These are phyloP conservation scores for Xylaria sp. DNA, from an alignment of 2,329 filamentous ascomycete species.

Conservation along the genomic window DNA sequence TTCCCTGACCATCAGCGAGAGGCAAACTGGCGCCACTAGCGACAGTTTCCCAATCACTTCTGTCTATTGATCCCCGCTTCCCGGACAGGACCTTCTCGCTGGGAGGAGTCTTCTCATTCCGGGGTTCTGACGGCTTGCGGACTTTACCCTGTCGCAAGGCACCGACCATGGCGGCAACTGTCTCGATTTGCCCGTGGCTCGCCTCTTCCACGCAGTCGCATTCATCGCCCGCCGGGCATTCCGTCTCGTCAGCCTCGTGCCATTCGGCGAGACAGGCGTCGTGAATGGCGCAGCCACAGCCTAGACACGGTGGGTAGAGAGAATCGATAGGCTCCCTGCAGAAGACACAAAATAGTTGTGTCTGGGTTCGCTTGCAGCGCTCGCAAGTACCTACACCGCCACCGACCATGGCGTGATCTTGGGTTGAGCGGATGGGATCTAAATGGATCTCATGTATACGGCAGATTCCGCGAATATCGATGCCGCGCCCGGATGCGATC, in stretches of 20 bases:
- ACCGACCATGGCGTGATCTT: conserved; percentile 54
- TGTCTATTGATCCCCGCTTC: conserved; percentile 46
- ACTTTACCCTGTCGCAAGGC: conserved; percentile 53
- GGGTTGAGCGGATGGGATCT: conserved; percentile 65
- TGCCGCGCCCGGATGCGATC: conserved; percentile 63
- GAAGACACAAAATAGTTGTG: conserved; percentile 69
- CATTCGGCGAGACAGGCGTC: conserved; percentile 68
- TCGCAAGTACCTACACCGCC: conserved; percentile 57
- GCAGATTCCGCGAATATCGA: conserved; percentile 72
- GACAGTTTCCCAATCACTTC: conserved; percentile 53
- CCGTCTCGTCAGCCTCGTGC: conserved; percentile 65
- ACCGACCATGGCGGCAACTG: conserved; percentile 66
- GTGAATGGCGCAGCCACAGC: conserved; percentile 71
- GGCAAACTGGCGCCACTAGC: conserved; percentile 44
- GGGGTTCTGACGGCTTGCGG: conserved; percentile 43
- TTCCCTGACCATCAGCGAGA: conserved; percentile 46
- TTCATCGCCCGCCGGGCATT: conserved; percentile 72
- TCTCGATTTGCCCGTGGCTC: conserved; percentile 66
- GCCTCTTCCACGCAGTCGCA: conserved; percentile 70
- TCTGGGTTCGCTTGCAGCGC: conserved; percentile 64
- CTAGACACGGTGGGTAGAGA: conserved; percentile 69
- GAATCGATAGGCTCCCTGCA: conserved; percentile 70
- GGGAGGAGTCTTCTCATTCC: conserved; percentile 21
- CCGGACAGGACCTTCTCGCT: conserved; percentile 29
- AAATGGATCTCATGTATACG: conserved; percentile 70